phyloP scores from a whole-genome alignment of 306 rosid genomes.

The Rosa persica region DNA sequence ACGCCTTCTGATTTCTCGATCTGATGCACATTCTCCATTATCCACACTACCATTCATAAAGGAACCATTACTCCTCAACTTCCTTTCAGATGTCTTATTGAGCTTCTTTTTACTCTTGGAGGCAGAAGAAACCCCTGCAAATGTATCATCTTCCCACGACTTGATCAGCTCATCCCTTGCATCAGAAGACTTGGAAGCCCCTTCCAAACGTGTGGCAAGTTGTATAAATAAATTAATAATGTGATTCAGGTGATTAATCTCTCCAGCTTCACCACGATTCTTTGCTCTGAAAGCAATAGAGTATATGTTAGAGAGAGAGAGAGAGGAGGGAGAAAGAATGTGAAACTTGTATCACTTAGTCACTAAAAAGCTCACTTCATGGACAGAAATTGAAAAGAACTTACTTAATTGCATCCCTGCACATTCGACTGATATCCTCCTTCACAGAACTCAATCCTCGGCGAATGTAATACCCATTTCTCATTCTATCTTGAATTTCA shows the following conservation, averaged over 20 bases:
- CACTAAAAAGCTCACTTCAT: neutral
- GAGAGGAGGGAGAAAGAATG: neutral
- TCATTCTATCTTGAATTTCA: conserved; percentile 88
- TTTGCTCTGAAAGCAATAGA: conserved; percentile 55
- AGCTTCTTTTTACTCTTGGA: conserved; percentile 71
- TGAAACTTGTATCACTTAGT: neutral
- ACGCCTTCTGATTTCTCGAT: conserved; percentile 81
- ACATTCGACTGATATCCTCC: conserved; percentile 92
- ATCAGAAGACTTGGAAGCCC: conserved; percentile 51
- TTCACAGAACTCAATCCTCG: conserved; percentile 87
- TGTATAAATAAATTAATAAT: conserved; percentile 65
- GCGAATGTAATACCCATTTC: conserved; percentile 74
- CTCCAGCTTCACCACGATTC: conserved; percentile 73
- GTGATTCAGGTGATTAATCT: conserved; percentile 73
- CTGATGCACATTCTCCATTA: conserved; percentile 71
- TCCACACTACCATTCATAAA: conserved; percentile 57
- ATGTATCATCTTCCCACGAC: conserved; percentile 59
- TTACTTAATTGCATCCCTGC: conserved; percentile 97
- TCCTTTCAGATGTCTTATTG: conserved; percentile 66
- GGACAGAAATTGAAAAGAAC: conserved; percentile 21
- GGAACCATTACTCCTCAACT: conserved; percentile 66
- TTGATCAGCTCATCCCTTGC: conserved; percentile 61
- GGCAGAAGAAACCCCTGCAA: conserved; percentile 37
- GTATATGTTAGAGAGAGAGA: neutral
- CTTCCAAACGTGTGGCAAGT: conserved; percentile 75